A percentile compares a stretch with the other conserved stretches of the same genome.
Conservation (phyloP, 768 basidiomycete genomes). For the Rhodotorula diobovata region DNA sequence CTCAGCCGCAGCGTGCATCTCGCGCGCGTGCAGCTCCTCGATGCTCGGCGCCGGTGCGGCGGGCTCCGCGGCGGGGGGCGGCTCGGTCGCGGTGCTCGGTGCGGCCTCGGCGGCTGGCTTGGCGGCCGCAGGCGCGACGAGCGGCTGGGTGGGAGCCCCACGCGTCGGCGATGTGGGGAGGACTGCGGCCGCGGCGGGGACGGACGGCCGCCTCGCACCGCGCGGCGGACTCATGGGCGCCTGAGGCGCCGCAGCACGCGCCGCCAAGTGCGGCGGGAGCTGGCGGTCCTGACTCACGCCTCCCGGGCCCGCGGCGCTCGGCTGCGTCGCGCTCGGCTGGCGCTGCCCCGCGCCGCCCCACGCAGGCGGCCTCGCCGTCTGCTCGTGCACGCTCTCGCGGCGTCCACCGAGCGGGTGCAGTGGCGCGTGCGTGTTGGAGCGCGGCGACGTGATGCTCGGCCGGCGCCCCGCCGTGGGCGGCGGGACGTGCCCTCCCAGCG, state of each 20-base stretch:
- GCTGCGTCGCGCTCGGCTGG: not conserved
- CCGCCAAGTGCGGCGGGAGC: slow-evolving; percentile 57
- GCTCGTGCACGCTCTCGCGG: slow-evolving; percentile 3
- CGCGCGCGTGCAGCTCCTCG: slow-evolving; percentile 43
- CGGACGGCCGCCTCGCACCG: not conserved
- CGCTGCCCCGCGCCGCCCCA: not conserved
- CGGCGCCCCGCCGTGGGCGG: not conserved
- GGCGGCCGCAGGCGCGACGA: not conserved
- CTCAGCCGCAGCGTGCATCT: slow-evolving; percentile 78
- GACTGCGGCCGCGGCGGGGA: not conserved
- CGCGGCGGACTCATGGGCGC: not conserved
- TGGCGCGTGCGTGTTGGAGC: slow-evolving; percentile 1
- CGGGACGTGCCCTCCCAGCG: not conserved
- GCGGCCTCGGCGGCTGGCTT: not conserved
- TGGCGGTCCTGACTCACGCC: slow-evolving; percentile 50
- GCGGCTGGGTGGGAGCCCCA: no score
- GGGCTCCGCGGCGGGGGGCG: slow-evolving; percentile 45
- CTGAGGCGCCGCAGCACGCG: not conserved
- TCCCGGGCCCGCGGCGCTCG: not conserved
- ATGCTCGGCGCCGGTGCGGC: slow-evolving; percentile 33
- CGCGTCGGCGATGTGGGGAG: not conserved
- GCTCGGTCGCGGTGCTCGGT: not conserved
- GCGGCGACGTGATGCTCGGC: slow-evolving; percentile 20
- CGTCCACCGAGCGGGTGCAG: slow-evolving; percentile 2
- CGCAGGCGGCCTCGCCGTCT: not conserved